These are phyloP conservation scores for Chaetoceros tenuissimus DNA, from an alignment of 108 stramenopile genomes.

Conservation along the genomic window DNA sequence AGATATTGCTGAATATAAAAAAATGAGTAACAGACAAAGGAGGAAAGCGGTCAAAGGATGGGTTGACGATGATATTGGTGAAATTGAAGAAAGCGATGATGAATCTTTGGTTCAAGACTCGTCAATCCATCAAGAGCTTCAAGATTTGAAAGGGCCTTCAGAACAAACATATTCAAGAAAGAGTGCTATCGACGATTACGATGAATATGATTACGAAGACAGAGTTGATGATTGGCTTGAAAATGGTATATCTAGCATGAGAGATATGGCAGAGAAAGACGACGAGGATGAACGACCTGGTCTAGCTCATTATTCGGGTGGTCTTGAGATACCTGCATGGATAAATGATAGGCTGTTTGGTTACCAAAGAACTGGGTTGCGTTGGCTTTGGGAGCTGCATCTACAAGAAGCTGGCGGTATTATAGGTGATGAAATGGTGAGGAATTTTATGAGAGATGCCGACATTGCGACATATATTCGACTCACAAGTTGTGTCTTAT, in stretches of 20 bases:
- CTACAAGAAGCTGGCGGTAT: slow-evolving; percentile 91
- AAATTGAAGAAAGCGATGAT: neutral
- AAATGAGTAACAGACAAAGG: neutral
- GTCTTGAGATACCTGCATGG: slow-evolving; percentile 76
- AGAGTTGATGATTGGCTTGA: slow-evolving; percentile 77
- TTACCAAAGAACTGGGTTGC: slow-evolving; percentile 74
- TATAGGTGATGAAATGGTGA: slow-evolving; percentile 87
- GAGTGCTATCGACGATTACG: slow-evolving; percentile 55
- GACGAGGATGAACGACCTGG: slow-evolving; percentile 46
- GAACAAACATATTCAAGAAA: slow-evolving; percentile 1
- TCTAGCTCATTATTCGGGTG: slow-evolving; percentile 43
- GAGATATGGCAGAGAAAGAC: slow-evolving; percentile 64
- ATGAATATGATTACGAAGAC: slow-evolving; percentile 69
- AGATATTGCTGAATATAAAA: slow-evolving; percentile 4
- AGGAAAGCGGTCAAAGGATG: neutral
- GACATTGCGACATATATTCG: neutral
- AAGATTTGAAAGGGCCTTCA: slow-evolving; percentile 1
- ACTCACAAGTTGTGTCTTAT: slow-evolving; percentile 2
- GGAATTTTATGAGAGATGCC: neutral
- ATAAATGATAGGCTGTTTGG: slow-evolving; percentile 74
- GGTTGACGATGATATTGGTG: slow-evolving; percentile 5
- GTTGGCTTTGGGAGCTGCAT: slow-evolving; percentile 95
- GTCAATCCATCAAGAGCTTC: slow-evolving; percentile 1
- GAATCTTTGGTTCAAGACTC: neutral
- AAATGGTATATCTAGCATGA: slow-evolving; percentile 49